Evolutionary conservation across 169 alveolate species (phyloP).

Genomic region (Cryptosporidium canis): DNA sequence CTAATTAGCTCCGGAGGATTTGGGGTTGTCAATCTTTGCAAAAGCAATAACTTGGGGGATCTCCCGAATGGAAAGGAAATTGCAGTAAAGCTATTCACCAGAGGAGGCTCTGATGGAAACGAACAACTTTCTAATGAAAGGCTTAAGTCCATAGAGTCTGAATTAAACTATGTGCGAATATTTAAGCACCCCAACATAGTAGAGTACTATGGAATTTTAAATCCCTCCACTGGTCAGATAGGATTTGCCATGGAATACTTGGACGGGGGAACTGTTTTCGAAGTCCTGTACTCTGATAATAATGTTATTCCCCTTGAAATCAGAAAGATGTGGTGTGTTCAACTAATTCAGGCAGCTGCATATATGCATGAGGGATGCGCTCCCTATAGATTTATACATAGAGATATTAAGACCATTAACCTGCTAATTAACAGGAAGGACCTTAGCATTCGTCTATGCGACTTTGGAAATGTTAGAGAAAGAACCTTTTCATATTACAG

Average conservation of each 20-base stretch:
- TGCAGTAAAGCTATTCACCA: slow-evolving; percentile 49
- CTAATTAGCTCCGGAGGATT: slow-evolving; percentile 60
- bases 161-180: slow-evolving; percentile 45
- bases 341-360: slow-evolving; percentile 76
- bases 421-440: slow-evolving; percentile 77
- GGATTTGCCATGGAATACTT: slow-evolving; percentile 82
- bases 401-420: slow-evolving; percentile 85
- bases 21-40: slow-evolving; percentile 46
- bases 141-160: slow-evolving; percentile 50
- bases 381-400: slow-evolving; percentile 79
- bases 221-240: slow-evolving; percentile 68
- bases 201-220: slow-evolving; percentile 60
- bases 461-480: slow-evolving; percentile 83
- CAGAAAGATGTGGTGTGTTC: slow-evolving; percentile 77
- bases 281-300: slow-evolving; percentile 75
- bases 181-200: slow-evolving; percentile 53
- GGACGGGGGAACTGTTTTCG: slow-evolving; percentile 82
- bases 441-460: slow-evolving; percentile 81
- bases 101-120: slow-evolving; percentile 18
- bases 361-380: slow-evolving; percentile 77
- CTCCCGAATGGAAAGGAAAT: slow-evolving; percentile 45
- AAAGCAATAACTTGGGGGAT: not conserved
- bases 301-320: slow-evolving; percentile 72
- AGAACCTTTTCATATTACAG: slow-evolving; percentile 76
- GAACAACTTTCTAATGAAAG: slow-evolving; percentile 48